Percentiles rank a stretch among this genome's conserved stretches.
These are phyloP conservation scores for Karstenula rhodostoma DNA, from an alignment of 2,329 filamentous ascomycete genomes.

Conservation along the genomic window DNA sequence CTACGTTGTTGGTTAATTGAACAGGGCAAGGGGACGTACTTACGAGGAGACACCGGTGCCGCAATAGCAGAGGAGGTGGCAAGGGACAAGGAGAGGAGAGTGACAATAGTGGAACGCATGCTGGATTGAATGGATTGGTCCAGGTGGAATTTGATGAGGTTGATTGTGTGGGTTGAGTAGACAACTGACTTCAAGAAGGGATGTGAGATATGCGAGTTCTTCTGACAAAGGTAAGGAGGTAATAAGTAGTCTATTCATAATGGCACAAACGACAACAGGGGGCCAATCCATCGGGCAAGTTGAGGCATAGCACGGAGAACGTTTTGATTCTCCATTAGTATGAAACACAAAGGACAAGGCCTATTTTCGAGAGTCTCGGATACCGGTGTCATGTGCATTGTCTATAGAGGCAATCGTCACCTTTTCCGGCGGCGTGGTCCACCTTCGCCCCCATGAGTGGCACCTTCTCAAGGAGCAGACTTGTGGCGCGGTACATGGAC, in stretches of 20 bases:
- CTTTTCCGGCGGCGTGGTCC: not conserved
- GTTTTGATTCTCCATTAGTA: not conserved
- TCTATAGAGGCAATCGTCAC: not conserved
- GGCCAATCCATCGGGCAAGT: no score
- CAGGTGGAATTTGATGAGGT: not conserved
- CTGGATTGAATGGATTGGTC: not conserved
- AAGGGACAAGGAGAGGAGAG: not conserved
- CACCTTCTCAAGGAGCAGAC: not conserved
- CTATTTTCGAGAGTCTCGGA: not conserved
- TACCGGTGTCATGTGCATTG: not conserved
- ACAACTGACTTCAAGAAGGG: not conserved
- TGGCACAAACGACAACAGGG: no score
- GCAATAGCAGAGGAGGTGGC: not conserved
- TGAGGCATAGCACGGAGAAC: not conserved
- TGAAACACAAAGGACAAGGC: not conserved
- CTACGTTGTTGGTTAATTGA: not conserved
- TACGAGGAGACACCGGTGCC: not conserved
- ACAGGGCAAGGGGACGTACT: not conserved
- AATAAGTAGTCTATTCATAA: no score
- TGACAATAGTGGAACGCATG: not conserved
- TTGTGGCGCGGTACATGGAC: not conserved
- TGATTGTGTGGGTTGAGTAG: not conserved
- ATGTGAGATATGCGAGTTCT: no score
- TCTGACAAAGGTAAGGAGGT: no score
- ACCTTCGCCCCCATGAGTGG: not conserved